A percentile compares a stretch with the other conserved stretches of the same genome.
Conservation (phyloP, 1,284 basidiomycete genomes). For the Cryptococcus jaspeensis region DNA sequence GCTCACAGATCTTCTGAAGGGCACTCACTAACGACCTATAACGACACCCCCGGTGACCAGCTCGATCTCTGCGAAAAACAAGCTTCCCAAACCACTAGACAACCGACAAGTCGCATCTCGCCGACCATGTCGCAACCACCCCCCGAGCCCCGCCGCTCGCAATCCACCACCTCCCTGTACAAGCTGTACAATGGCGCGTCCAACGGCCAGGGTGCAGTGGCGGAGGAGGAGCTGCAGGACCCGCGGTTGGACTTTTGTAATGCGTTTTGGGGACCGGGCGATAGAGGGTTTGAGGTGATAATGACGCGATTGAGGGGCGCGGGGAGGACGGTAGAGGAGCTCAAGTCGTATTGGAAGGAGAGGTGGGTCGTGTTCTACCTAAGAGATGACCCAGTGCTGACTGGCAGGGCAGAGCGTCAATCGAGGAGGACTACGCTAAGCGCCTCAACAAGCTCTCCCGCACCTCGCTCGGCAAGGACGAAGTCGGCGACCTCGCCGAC, state of each 20-base stretch:
- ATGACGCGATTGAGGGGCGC: slow-evolving; percentile 84
- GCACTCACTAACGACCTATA: too few species aligned
- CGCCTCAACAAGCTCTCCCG: slow-evolving; percentile 79
- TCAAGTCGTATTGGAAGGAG: slow-evolving; percentile 84
- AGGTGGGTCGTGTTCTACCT: slow-evolving; percentile 58
- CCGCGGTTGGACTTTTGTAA: slow-evolving; percentile 82
- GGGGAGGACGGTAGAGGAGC: slow-evolving; percentile 81
- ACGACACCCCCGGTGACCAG: too few species aligned
- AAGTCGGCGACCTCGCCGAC: slow-evolving; percentile 81
- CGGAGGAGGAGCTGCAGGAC: slow-evolving; percentile 33
- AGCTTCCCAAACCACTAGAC: not conserved
- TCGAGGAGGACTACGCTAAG: slow-evolving; percentile 96
- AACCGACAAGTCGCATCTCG: not conserved
- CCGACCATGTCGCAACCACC: slow-evolving; percentile 3
- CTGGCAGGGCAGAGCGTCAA: slow-evolving; percentile 30
- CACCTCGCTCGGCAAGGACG: slow-evolving; percentile 73
- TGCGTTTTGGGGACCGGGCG: slow-evolving; percentile 86
- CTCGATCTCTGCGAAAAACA: too few species aligned
- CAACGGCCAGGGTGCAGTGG: slow-evolving; percentile 3
- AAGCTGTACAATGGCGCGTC: slow-evolving; percentile 35
- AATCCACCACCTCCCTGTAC: slow-evolving; percentile 48
- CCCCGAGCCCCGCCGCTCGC: slow-evolving; percentile 38
- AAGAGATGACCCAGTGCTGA: not conserved
- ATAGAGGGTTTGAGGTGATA: slow-evolving; percentile 86
- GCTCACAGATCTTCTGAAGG: too few species aligned